Base-by-base conservation (phyloP, 2,329 filamentous ascomycete genomes). In the Talaromyces sp. region DNA sequence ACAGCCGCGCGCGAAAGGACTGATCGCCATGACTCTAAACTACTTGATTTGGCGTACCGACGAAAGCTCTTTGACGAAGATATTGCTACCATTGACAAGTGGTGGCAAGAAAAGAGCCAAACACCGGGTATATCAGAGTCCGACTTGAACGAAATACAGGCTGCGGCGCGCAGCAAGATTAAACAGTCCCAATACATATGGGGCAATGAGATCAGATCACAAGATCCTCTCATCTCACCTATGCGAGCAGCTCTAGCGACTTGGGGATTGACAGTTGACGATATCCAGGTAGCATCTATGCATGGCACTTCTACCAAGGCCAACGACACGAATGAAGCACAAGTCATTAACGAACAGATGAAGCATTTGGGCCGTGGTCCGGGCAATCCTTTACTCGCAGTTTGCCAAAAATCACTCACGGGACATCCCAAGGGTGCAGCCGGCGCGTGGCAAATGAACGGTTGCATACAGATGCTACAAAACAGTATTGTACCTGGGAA, bases 251-350 rank as follows among this genome's bases (percentile, higher is more conserved):
- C 95, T 65, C 87, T 99, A 68, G 95, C 95, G 59, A 97, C 94
- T 13, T 99, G 95, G 95, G 94, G 94, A 75, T 89, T 99, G 64
- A 98, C 94, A 11, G 91, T 98, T 69, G 95, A 98, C 74, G 95
- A 99, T 73, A 87, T 99, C 37, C 90, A 86, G 71, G 92, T 98
- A 68, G 94, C 94, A 16, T 98, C 94, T 13, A 98, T 98, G 91
- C 95, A 99, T 83, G 95, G 95, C 73, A 99, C 95, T 43, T 98
- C 94, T 1, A 99, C 95, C 70, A 93, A 96, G 76, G 94, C 95
- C 71, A 99, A 99, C 79, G 95, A 99, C 84, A 98, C 97, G 89
- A 99, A 99, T 80, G 95, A 99, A 80, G 98, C 94, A n/a, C 93
- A 93, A 62, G 94, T 97, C 75, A 90, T 99, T 73, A 97, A 94